A percentile compares a stretch with the other conserved stretches of the same genome.
Evolutionary conservation across 306 rosid species (phyloP).

Genomic region (Vigna angularis): DNA sequence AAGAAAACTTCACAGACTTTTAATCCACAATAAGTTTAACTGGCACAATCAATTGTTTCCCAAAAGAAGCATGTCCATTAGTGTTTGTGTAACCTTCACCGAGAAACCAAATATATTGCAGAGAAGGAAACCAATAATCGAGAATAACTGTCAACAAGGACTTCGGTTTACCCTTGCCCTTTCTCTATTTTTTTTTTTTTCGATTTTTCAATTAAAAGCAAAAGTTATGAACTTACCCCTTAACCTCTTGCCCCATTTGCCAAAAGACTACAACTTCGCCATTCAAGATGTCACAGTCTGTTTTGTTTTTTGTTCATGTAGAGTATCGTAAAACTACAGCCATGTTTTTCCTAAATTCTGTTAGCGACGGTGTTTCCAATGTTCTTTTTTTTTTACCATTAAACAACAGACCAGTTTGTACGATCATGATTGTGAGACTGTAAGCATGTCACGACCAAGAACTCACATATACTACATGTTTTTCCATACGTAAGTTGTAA

Average conservation of each 20-base stretch:
- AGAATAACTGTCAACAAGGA: not conserved
- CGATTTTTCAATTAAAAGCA: not conserved
- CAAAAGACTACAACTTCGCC: constrained; percentile 17
- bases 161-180: constrained; percentile 14
- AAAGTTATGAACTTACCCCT: constrained; percentile 23
- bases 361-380: constrained; percentile 36
- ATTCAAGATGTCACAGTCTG: constrained; percentile 27
- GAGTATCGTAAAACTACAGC: constrained; percentile 23
- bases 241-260: constrained; percentile 24
- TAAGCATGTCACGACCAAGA: constrained; percentile 23
- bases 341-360: not conserved
- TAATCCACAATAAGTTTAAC: constrained; percentile 20
- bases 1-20: not conserved
- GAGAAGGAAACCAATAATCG: constrained; percentile 38
- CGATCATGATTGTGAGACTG: constrained; percentile 15
- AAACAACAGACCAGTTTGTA: constrained; percentile 29
- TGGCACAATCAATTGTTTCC: not conserved
- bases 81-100: constrained; percentile 20
- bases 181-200: not conserved
- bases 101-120: not conserved
- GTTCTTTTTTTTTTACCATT: constrained; percentile 23
- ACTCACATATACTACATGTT: not conserved
- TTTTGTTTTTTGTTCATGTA: constrained; percentile 20
- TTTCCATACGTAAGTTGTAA: constrained; percentile 33
- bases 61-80: constrained; percentile 34